Conservation (phyloP, 306 rosid genomes). For the Prinsepia uniflora region DNA sequence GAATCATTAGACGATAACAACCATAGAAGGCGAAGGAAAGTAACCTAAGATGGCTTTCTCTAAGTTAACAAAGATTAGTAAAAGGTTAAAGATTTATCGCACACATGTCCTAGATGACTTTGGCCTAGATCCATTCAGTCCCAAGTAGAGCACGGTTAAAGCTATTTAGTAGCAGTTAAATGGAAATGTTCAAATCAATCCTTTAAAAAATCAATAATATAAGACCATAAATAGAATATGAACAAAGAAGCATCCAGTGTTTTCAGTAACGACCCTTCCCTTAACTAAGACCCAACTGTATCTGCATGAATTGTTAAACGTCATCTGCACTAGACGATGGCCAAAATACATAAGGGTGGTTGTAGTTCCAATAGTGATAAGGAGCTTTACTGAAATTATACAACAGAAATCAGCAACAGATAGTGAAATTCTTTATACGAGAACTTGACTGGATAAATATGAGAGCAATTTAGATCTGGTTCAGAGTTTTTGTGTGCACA, state of each 20-base stretch:
- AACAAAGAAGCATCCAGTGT: constrained; percentile 6
- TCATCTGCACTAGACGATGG: background rate
- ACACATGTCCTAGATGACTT: background rate
- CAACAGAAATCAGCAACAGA: constrained; percentile 2
- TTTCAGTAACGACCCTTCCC: background rate
- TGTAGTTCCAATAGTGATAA: background rate
- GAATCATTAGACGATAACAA: background rate
- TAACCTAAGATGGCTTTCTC: constrained; percentile 6
- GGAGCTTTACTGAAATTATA: background rate
- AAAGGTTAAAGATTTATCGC: constrained; percentile 4
- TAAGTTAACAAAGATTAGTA: background rate
- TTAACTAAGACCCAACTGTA: background rate
- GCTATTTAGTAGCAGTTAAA: background rate
- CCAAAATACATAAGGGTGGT: background rate
- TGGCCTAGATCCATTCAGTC: background rate
- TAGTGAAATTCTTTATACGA: background rate
- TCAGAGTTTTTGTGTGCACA: background rate
- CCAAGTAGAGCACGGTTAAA: constrained; percentile 4
- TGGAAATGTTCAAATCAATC: background rate
- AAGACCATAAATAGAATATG: constrained; percentile 11
- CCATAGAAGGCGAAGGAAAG: background rate
- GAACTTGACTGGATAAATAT: background rate
- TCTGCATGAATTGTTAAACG: background rate
- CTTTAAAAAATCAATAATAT: constrained; percentile 6
- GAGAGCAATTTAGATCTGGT: background rate